These are phyloP conservation scores for Bifiguratus adelaidae DNA, from an alignment of 192 early-diverging fungal genomes.

Conservation along the genomic window DNA sequence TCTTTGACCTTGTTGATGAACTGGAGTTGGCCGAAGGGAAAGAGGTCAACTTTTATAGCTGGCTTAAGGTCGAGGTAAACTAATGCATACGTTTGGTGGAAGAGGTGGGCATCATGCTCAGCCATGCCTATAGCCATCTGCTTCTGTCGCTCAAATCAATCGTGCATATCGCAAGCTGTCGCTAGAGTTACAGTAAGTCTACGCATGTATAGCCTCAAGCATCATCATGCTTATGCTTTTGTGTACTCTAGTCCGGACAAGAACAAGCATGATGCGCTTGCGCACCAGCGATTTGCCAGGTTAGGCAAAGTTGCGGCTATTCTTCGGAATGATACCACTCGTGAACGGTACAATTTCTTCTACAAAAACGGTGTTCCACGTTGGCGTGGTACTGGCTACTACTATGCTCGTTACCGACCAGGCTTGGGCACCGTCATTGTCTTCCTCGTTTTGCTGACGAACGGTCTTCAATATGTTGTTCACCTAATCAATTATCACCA, in stretches of 20 bases:
- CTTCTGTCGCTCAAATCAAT: constrained; percentile 44
- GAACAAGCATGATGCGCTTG: constrained; percentile 34
- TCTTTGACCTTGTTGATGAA: constrained; percentile 73
- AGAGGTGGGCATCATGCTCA: not conserved
- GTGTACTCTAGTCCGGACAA: constrained; percentile 50
- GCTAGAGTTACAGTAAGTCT: constrained; percentile 49
- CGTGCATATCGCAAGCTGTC: constrained; percentile 59
- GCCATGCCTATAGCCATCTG: constrained; percentile 29
- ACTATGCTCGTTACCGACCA: constrained; percentile 62
- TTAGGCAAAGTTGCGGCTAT: constrained; percentile 54
- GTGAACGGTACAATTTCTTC: constrained; percentile 72
- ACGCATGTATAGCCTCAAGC: not conserved
- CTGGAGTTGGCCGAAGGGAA: constrained; percentile 48
- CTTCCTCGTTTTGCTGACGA: constrained; percentile 38
- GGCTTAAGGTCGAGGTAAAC: constrained; percentile 25
- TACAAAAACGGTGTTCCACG: constrained; percentile 70
- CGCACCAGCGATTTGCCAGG: constrained; percentile 50
- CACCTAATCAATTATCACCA: constrained; percentile 44
- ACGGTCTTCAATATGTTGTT: constrained; percentile 56
- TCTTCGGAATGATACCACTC: constrained; percentile 44
- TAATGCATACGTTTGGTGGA: too few species aligned
- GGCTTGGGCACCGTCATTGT: constrained; percentile 47
- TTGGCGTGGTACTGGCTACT: constrained; percentile 70
- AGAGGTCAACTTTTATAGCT: constrained; percentile 52
- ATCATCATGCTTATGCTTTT: not conserved